A percentile compares a stretch with the other conserved stretches of the same genome.
These are phyloP conservation scores for Lactifluus pinguis DNA, from an alignment of 768 basidiomycete genomes.

Conservation along the genomic window DNA sequence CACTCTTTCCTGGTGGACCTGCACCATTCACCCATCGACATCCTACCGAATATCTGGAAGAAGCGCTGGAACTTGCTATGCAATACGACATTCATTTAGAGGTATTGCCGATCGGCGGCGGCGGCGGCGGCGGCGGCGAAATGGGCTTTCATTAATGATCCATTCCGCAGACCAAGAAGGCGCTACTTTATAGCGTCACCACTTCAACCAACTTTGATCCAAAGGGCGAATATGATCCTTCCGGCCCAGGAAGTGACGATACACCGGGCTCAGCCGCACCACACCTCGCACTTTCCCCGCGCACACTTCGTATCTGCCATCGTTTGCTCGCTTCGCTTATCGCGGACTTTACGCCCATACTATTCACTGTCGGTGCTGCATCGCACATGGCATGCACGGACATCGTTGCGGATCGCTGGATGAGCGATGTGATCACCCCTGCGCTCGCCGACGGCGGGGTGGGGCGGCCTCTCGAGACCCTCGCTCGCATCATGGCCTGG, in stretches of 20 bases:
- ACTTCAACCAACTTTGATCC: slow-evolving; percentile 49
- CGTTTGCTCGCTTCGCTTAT: slow-evolving; percentile 35
- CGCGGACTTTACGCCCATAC: slow-evolving; percentile 57
- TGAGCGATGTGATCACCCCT: slow-evolving; percentile 57
- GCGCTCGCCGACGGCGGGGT: slow-evolving; percentile 55
- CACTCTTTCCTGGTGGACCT: slow-evolving; percentile 43
- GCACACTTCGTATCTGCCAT: slow-evolving; percentile 23
- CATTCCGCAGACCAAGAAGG: slow-evolving; percentile 44
- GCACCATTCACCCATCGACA: slow-evolving; percentile 32
- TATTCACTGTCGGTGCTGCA: slow-evolving; percentile 65
- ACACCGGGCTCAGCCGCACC: slow-evolving; percentile 15
- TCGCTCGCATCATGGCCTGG: slow-evolving; percentile 45
- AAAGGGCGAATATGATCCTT: slow-evolving; percentile 23
- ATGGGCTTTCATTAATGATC: not conserved
- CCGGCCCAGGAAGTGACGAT: slow-evolving; percentile 10
- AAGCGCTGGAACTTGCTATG: slow-evolving; percentile 45
- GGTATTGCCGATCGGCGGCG: slow-evolving; percentile 23
- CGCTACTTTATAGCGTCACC: slow-evolving; percentile 55
- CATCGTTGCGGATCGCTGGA: slow-evolving; percentile 63
- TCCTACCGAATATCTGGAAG: slow-evolving; percentile 30
- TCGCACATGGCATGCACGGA: slow-evolving; percentile 70
- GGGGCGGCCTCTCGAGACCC: slow-evolving; percentile 63
- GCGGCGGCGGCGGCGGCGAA: not conserved
- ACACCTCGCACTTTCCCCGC: slow-evolving; percentile 22
- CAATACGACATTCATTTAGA: slow-evolving; percentile 42